A percentile compares a stretch with the other conserved stretches of the same genome.
Evolutionary conservation across 805 yeast genomes (phyloP).

Genomic region (Metschnikowia dekortorum): DNA sequence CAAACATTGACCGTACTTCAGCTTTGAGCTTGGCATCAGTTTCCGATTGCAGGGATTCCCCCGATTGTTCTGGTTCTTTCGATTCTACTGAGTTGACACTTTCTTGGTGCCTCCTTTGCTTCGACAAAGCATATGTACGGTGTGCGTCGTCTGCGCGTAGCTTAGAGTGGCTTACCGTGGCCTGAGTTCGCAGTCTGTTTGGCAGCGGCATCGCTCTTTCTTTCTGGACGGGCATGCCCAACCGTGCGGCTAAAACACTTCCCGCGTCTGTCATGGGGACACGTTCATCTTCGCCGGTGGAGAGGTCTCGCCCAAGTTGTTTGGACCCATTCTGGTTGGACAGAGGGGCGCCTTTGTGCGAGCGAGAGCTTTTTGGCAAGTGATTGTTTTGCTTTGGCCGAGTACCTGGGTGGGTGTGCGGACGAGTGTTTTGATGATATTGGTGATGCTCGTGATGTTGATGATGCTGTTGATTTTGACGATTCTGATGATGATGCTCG

Average conservation of each 20-base stretch:
- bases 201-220: background rate
- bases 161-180: background rate
- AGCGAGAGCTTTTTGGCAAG: background rate
- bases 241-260: constrained; percentile 28
- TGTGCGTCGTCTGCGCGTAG: background rate
- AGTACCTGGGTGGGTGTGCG: no score
- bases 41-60: constrained; percentile 3
- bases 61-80: background rate
- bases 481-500: no score
- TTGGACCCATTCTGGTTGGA: background rate
- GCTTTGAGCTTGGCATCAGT: constrained; percentile 20
- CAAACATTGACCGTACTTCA: constrained; percentile 26
- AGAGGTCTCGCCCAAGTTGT: background rate
- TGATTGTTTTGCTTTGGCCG: background rate
- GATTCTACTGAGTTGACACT: constrained; percentile 7
- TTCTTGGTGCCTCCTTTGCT: constrained; percentile 9
- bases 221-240: constrained; percentile 14
- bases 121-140: constrained; percentile 11
- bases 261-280: constrained; percentile 31
- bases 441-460: no score
- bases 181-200: background rate
- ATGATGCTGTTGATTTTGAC: no score
- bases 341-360: background rate
- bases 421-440: background rate
- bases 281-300: constrained; percentile 10